These are phyloP conservation scores for Rhizopogon sp. DNA, from an alignment of 768 basidiomycete genomes.

Conservation along the genomic window DNA sequence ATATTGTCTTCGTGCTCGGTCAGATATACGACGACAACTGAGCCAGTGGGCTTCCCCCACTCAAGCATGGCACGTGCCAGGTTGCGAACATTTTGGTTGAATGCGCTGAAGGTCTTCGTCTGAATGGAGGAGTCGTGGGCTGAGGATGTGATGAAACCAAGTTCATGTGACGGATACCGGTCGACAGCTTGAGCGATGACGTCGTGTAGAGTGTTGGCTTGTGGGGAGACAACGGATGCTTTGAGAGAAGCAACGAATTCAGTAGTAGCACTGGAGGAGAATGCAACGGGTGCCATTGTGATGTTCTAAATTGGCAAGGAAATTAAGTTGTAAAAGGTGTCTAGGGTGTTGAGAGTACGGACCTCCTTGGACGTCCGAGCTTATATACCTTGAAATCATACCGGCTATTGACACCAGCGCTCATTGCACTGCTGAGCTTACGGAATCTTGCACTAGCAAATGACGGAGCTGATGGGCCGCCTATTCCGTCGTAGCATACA, in stretches of 20 bases:
- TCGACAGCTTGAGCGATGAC: constrained; percentile 16
- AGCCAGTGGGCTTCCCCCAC: constrained; percentile 21
- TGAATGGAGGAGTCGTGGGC: constrained; percentile 24
- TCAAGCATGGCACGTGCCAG: constrained; percentile 17
- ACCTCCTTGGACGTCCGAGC: constrained; percentile 4
- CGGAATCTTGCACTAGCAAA: background rate
- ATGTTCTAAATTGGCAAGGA: background rate
- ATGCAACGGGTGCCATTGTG: constrained; percentile 13
- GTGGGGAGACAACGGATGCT: background rate
- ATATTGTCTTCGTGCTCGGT: constrained; percentile 31
- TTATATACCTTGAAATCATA: constrained; percentile 16
- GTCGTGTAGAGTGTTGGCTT: constrained; percentile 14
- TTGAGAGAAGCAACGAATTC: constrained; percentile 1
- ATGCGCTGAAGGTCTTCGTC: constrained; percentile 19
- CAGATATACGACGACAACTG: constrained; percentile 23
- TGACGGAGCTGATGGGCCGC: too few relatives aligned
- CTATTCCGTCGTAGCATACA: background rate
- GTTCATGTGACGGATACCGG: constrained; percentile 19
- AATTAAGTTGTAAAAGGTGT: background rate
- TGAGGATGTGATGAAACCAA: constrained; percentile 23
- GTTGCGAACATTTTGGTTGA: constrained; percentile 11
- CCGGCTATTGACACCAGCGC: background rate
- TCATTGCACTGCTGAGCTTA: background rate
- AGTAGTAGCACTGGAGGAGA: constrained; percentile 8
- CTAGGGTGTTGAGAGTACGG: constrained; percentile 1